Base-by-base conservation (phyloP, 1,139 yeast genomes). In the Chernovozyma aurita region DNA sequence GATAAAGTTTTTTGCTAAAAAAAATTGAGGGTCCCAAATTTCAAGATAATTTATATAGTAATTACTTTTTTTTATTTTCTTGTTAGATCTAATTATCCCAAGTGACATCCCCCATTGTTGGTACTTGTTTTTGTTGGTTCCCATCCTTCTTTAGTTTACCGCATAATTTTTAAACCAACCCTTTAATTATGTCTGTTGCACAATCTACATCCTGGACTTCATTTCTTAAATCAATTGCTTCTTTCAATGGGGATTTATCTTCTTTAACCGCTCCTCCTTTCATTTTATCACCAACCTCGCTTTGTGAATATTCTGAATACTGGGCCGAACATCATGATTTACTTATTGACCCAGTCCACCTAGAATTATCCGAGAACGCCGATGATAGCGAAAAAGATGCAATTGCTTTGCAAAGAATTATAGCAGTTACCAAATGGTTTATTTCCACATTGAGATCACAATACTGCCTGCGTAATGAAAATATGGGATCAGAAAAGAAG, bases 261-360 rank as follows among this genome's bases (percentile, higher is more conserved):
- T 81, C 95, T 2, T 67, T 92, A 53, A 88, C 98, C 2, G 98
- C 98, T 2, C 98, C 98, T 20, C 97, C 98, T n/a, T 92, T 92
- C 63, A 92, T 92, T 49, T 71, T 92, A 44, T 86, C 96, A 8
- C 90, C 96, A 18, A 83, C 85, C 6, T 90, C 97, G 3, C 71
- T 87, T 50, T 78, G 80, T 21, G 98, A 92, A 63, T 92, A 85
- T 62, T 84, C 96, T 14, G 92, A 86, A 58, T 92, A 87, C 57
- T 84, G 94, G 95, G 84, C 90, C 34, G 96, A 88, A 59, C 92
- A 85, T 55, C 88, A 92, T 13, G 90, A 86, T 47, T 70, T 88
- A 45, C 75, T 92, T 42, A 61, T 87, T 40, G 92, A 77, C 30
- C 88, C 97, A 26, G 70, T 69, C 45, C 67, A 69, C 41, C 63